Evolutionary conservation across 768 basidiomycete species (phyloP), one percentile per base, ranked within the genome.

Genomic region (Botryobasidium botryosum): DNA sequence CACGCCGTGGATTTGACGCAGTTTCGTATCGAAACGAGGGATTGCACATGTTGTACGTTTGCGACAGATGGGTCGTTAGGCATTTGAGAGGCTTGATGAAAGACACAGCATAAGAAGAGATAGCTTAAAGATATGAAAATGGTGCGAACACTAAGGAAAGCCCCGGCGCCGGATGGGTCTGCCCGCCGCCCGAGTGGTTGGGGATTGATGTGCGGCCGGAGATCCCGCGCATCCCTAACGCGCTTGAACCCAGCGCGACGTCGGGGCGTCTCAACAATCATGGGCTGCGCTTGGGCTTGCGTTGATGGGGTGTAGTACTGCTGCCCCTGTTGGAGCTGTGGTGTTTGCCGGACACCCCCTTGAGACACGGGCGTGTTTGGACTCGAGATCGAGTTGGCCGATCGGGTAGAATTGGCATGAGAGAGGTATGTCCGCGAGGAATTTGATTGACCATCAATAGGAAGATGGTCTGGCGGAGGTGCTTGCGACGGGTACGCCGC

Each of bases 1-100:
- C 94, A 40, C 94, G 76, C 39, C 94, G 74, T 5, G 94, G 94
- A 63, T 99, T 99, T 60, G 85, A 84, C 2, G 82, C 66, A 2
- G 84, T 82, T 62, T 97, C 94, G 60, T 99, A 99, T 57, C 81
- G 75, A 69, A 96, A 99, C 50, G 74, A 68, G 8, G 91, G 84
- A 59, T 97, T 96, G 70, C 91, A 92, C 50, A 91, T 82, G 55
- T 74, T 79, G 64, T 82, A 99, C 15, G 90, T 96, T 50, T 90
- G 81, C 44, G 86, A 65, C 39, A 97, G 78, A 53, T 83, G 71
- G 5, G 80, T 81, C 2, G 94, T 96, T 39, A 99, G 63, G 50
- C 76, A 72, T 55, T 71, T 69, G 35, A 77, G 57, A 8, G 75
- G 72, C 71, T 73, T 57, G 33, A 48, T 73, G 57, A 45, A 40